Evolutionary conservation across 1,284 basidiomycete species (phyloP).

Genomic region (Puccinia hordei): DNA sequence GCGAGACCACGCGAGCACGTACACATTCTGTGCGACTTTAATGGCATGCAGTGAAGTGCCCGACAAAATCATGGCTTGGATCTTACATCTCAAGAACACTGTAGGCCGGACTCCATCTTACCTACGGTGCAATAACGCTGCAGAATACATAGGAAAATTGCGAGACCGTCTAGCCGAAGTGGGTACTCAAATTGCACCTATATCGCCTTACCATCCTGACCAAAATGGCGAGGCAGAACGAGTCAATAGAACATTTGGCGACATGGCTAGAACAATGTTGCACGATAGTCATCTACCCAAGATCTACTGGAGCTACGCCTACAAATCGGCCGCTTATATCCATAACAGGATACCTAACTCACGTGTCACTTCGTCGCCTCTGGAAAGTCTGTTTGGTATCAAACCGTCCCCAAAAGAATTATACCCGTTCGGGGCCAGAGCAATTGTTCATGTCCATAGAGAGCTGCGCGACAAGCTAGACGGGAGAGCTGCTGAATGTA

Average conservation of each 20-base stretch:
- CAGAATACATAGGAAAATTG: not conserved
- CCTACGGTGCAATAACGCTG: too few relatives aligned
- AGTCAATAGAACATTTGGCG: not conserved
- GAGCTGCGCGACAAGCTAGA: too few relatives aligned
- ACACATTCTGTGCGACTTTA: not conserved
- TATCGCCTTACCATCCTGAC: not conserved
- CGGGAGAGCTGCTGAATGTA: too few relatives aligned
- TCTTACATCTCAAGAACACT: too few relatives aligned
- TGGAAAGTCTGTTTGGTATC: not conserved
- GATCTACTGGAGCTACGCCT: slow-evolving; percentile 4
- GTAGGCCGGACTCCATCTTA: too few relatives aligned
- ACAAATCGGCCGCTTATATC: not conserved
- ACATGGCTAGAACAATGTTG: slow-evolving; percentile 14
- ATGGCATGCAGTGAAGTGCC: not conserved
- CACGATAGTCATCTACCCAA: not conserved
- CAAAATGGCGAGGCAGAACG: slow-evolving; percentile 19
- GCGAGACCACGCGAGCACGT: not conserved
- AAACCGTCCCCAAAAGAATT: not conserved
- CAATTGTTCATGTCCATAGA: too few relatives aligned
- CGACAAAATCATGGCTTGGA: not conserved
- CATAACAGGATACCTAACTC: not conserved
- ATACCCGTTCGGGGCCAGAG: not conserved
- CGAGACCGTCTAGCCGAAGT: too few relatives aligned
- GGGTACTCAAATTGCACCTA: not conserved
- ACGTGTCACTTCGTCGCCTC: not conserved